Percentiles rank a stretch among this genome's conserved stretches.
Evolutionary conservation across 2,329 filamentous ascomycete species (phyloP).

Genomic region (Aspergillus flavus): DNA sequence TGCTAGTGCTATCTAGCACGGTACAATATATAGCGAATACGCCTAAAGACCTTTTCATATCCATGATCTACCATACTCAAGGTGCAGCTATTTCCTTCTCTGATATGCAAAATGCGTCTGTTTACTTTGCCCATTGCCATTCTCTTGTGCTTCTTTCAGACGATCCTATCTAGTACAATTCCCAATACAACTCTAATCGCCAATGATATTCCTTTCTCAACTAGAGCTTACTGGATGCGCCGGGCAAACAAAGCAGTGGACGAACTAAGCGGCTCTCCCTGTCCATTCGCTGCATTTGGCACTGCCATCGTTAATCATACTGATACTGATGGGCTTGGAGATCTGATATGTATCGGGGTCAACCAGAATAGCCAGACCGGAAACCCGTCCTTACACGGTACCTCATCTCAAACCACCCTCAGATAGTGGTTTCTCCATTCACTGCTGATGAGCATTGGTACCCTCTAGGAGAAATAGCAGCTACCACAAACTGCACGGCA

Average conservation of each 20-base stretch:
- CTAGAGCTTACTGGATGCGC: constrained; percentile 57
- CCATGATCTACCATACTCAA: neutral
- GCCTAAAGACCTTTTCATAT: neutral
- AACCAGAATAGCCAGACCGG: neutral
- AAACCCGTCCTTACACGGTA: constrained; percentile 3
- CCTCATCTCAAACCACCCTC: neutral
- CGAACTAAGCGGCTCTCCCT: constrained; percentile 47
- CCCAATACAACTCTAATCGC: neutral
- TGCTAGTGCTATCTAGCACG: neutral
- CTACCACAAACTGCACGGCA: constrained; percentile 56
- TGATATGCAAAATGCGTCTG: neutral
- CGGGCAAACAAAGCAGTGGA: constrained; percentile 50
- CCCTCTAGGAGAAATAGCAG: constrained; percentile 54
- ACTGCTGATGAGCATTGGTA: constrained; percentile 22
- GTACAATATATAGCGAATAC: neutral
- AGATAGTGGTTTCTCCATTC: constrained; percentile 32
- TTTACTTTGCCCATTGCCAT: neutral
- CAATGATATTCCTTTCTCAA: constrained; percentile 30
- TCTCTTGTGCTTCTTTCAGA: neutral
- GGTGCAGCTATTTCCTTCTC: neutral
- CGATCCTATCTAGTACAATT: neutral
- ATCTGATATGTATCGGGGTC: neutral
- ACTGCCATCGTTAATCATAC: constrained; percentile 61
- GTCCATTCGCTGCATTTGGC: constrained; percentile 58
- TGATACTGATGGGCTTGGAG: constrained; percentile 30